phyloP scores from a whole-genome alignment of 2,329 filamentous ascomycete species.

The Pseudogymnoascus sp. region DNA sequence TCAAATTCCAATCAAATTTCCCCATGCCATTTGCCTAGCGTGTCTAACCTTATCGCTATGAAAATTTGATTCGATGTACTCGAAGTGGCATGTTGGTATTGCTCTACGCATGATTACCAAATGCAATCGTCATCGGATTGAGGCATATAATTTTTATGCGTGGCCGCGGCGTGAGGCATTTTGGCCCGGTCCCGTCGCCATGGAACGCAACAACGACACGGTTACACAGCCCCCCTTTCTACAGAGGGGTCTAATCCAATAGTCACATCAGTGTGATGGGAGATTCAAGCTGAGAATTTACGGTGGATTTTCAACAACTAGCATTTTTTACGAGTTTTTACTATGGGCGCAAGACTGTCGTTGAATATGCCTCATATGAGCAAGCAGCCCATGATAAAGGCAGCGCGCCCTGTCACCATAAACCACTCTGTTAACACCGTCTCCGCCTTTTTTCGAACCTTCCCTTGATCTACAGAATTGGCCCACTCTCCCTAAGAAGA shows the following conservation, averaged over 20 bases:
- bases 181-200: not conserved
- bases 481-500: not conserved
- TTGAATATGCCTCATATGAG: not conserved
- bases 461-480: not conserved
- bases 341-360: not conserved
- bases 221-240: not conserved
- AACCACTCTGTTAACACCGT: not conserved
- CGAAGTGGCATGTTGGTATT: not conserved
- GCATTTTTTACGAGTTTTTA: not conserved
- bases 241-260: not conserved
- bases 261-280: not conserved
- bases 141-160: conserved; percentile 6
- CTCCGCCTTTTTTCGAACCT: not conserved
- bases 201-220: not conserved
- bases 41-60: not conserved
- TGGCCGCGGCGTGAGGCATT: not conserved
- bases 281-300: not conserved
- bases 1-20: not conserved
- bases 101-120: not conserved
- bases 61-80: not conserved
- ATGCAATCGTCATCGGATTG: conserved; percentile 9
- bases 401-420: not conserved
- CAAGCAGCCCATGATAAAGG: not conserved
- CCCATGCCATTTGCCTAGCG: not conserved
- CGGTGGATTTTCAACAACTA: not conserved